A percentile compares a stretch with the other conserved stretches of the same genome.
Conservation (phyloP, 2,329 filamentous ascomycete genomes). For the Leptographium wingfieldii region DNA sequence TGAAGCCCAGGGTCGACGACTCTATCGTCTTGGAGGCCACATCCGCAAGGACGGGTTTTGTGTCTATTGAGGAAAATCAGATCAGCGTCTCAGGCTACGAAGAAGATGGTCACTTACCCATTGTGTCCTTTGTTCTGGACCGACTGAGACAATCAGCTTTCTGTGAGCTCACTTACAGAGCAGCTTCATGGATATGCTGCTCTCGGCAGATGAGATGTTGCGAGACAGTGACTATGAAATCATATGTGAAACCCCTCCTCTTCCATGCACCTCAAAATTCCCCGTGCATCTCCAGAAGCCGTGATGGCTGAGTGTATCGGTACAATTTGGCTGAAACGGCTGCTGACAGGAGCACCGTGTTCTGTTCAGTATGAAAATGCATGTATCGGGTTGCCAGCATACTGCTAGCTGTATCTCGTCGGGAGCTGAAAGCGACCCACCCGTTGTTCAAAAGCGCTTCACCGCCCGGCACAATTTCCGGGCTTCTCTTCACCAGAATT, state of each 20-base stretch:
- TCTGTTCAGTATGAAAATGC: not conserved
- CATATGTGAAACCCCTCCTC: not conserved
- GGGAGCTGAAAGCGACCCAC: not conserved
- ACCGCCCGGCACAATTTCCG: conserved; percentile 14
- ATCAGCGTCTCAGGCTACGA: not conserved
- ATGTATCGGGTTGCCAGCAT: not conserved
- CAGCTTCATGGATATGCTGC: not conserved
- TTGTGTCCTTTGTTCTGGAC: not conserved
- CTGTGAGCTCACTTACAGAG: not conserved
- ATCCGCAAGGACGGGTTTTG: not conserved
- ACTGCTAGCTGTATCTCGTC: not conserved
- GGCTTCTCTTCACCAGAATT: not conserved
- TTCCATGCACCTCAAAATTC: too few species aligned
- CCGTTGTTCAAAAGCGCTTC: not conserved
- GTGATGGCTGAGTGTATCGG: not conserved
- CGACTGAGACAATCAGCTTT: not conserved
- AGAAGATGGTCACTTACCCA: not conserved
- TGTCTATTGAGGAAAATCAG: not conserved
- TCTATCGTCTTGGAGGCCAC: not conserved
- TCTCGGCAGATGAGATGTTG: too few species aligned
- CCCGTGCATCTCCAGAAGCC: too few species aligned
- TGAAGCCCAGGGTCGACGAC: not conserved
- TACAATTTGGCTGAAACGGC: not conserved
- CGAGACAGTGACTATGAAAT: not conserved
- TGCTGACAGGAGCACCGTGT: not conserved